Evolutionary conservation across 2,329 filamentous ascomycete species (phyloP), one percentile per base, ranked within the genome.

Genomic region (Coniochaeta prunicola): DNA sequence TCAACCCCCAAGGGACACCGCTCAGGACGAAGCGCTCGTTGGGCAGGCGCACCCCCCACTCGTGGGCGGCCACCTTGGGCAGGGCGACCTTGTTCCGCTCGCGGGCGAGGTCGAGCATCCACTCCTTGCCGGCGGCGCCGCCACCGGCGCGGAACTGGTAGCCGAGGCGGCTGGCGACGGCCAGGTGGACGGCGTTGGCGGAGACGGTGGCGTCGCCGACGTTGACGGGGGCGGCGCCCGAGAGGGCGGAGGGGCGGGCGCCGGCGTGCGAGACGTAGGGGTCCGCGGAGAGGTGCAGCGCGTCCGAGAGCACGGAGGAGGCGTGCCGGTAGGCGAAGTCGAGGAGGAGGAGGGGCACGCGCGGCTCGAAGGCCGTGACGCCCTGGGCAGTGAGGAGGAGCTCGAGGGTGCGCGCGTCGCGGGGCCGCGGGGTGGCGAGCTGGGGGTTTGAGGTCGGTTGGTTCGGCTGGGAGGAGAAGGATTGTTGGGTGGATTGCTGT

Each of bases 311-410:
- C 36, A 92, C 80, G 59, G 83, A 81, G 1, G 85, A 85, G 10
- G 88, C 90, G 78, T 92, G 90, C 38, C 90, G 86, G 80, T 94
- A 94, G 55, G 90, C 89, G 69, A 93, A 93, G 76, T 94, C 90
- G 70, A 94, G 86, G 55, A 94, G 85, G 60, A 92, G 85, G 0
- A 93, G 82, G 0, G 90, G 90, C 1, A 94, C 90, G 67, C 90
- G 89, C 71, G 89, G 84, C 71, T 93, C 90, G 78, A 91, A 94
- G 42, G 87, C 81, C 4, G 87, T 86, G 10, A 93, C 89, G 68
- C 90, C 90, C 67, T 92, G 87, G 8, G 88, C 88, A 21, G 87
- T 87, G 55, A 94, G 85, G 57, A 94, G 83, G 19, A 92, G 84
- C 74, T 93, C 90, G 66, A 94, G 84, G 15, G 91, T 85, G 67